phyloP scores from a whole-genome alignment of 1,284 basidiomycete genomes.

The Pisolithus thermaeus region DNA sequence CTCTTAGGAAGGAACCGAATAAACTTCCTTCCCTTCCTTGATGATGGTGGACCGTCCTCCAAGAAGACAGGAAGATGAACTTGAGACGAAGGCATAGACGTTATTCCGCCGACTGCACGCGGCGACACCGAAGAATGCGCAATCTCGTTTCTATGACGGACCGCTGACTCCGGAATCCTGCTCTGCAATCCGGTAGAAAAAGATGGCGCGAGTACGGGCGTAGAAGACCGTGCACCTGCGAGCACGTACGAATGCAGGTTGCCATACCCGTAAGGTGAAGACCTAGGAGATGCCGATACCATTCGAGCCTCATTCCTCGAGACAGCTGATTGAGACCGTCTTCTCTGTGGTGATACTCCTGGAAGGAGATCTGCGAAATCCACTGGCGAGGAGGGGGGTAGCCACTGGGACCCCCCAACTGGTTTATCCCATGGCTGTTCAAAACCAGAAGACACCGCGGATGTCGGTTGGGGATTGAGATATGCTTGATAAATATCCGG shows the following conservation, averaged over 20 bases:
- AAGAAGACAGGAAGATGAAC: conserved; percentile 24
- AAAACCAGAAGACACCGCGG: conserved; percentile 9
- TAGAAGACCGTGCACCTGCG: conserved; percentile 20
- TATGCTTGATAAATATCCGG: conserved; percentile 28
- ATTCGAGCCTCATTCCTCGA: conserved; percentile 27
- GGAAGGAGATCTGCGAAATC: conserved; percentile 11
- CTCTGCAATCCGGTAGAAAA: conserved; percentile 25
- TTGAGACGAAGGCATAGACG: conserved; percentile 24
- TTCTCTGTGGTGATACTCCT: conserved; percentile 21
- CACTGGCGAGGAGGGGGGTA: conserved; percentile 3
- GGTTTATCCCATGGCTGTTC: conserved; percentile 10
- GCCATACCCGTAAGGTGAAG: conserved; percentile 28
- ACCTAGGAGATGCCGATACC: conserved; percentile 22
- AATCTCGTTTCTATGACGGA: conserved; percentile 24
- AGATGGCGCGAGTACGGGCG: conserved; percentile 12
- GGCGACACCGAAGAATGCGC: conserved; percentile 20
- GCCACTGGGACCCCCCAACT: conserved; percentile 1
- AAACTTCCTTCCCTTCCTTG: conserved; percentile 24
- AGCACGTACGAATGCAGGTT: conserved; percentile 24
- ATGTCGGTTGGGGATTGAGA: conserved; percentile 11
- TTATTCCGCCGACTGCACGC: conserved; percentile 18
- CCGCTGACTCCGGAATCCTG: conserved; percentile 25
- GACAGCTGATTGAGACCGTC: conserved; percentile 29
- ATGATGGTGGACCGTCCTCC: conserved; percentile 15
- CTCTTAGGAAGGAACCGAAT: conserved; percentile 29